phyloP scores from a whole-genome alignment of 2,329 filamentous ascomycete genomes.

The Albifimbria verrucaria region DNA sequence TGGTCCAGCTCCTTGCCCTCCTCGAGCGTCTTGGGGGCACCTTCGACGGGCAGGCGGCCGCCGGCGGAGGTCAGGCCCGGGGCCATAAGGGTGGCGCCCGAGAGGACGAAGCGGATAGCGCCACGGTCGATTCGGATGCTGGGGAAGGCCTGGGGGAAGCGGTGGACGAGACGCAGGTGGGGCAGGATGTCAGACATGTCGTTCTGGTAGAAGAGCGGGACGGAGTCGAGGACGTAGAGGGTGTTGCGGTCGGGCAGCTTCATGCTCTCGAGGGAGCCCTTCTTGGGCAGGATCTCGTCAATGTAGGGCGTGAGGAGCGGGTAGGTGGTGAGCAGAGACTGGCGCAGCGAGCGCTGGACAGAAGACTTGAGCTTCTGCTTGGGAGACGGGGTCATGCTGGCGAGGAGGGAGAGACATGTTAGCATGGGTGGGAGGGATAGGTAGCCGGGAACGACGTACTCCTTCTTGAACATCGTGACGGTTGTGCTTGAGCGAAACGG shows the following conservation, averaged over 20 bases:
- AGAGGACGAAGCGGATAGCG: conserved; percentile 93
- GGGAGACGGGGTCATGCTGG: conserved; percentile 69
- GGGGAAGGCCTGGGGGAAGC: conserved; percentile 81
- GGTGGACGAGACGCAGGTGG: conserved; percentile 85
- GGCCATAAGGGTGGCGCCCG: conserved; percentile 92
- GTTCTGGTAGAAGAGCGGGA: conserved; percentile 90
- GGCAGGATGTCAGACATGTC: conserved; percentile 73
- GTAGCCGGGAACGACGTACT: conserved; percentile 51
- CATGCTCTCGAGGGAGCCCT: conserved; percentile 82
- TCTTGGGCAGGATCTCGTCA: conserved; percentile 94
- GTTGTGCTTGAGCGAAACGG: conserved; percentile 10
- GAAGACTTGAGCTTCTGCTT: conserved; percentile 98
- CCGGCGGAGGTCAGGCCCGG: conserved; percentile 85
- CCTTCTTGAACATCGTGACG: conserved; percentile 84
- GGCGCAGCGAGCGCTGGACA: conserved; percentile 80
- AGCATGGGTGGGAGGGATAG: conserved; percentile 5
- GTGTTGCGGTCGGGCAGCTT: conserved; percentile 90
- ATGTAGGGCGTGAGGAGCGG: conserved; percentile 83
- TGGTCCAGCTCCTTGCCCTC: conserved; percentile 42
- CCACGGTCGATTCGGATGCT: conserved; percentile 89
- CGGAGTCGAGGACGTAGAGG: conserved; percentile 77
- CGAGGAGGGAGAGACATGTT: conserved; percentile 9
- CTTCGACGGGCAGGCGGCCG: conserved; percentile 67
- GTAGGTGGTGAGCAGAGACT: conserved; percentile 79
- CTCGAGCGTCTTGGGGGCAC: conserved; percentile 25